Evolutionary conservation across 164 flowering plant species (phyloP).

Genomic region (Vitis labrusca): DNA sequence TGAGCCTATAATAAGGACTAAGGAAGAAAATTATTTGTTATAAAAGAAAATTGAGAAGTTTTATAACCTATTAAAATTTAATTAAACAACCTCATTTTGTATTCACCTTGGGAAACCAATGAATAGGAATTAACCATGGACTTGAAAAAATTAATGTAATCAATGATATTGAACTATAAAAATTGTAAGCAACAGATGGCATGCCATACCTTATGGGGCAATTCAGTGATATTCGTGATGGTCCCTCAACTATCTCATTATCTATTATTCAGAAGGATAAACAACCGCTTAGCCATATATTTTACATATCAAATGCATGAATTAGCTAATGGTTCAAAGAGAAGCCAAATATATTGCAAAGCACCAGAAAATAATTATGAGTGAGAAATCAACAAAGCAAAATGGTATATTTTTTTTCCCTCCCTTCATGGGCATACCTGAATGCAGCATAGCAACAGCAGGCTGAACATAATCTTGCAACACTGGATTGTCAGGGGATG

Average conservation of each 20-base stretch:
- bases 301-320: neutral
- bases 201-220: conserved; percentile 87
- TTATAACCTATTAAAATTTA: too few species aligned
- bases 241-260: conserved; percentile 78
- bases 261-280: conserved; percentile 37
- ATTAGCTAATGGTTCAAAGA: neutral
- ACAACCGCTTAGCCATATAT: neutral
- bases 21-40: too few species aligned
- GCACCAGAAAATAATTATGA: neutral
- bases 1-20: too few species aligned
- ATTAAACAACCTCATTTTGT: too few species aligned
- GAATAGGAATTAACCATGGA: too few species aligned
- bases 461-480: conserved; percentile 67
- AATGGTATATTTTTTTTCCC: neutral
- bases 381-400: neutral
- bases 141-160: too few species aligned
- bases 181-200: neutral
- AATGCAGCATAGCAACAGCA: conserved; percentile 29
- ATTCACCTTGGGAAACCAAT: too few species aligned
- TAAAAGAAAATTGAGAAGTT: too few species aligned
- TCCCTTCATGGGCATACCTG: conserved; percentile 42
- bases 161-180: neutral
- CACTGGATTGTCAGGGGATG: conserved; percentile 31
- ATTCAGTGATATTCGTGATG: conserved; percentile 82
- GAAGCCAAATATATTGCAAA: neutral